These are phyloP conservation scores for Coniochaeta sp. DNA, from an alignment of 2,329 filamentous ascomycete species.

Conservation along the genomic window DNA sequence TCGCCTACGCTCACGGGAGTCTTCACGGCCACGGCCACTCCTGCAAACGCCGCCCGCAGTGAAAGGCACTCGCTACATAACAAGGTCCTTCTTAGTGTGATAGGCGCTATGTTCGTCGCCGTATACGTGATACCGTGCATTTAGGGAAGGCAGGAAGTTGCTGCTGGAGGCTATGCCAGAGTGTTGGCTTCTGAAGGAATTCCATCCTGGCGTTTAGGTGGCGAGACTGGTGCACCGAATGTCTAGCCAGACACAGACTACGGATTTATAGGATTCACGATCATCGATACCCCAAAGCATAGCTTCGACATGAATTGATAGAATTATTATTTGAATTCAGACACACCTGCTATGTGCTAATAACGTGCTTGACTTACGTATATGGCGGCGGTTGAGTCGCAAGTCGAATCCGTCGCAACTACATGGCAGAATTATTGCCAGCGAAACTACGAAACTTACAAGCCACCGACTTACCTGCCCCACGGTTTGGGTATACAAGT, in stretches of 20 bases:
- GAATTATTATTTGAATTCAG: neutral
- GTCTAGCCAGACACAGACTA: neutral
- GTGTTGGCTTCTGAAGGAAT: neutral
- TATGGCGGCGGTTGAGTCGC: no score
- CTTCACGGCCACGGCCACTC: conserved; percentile 22
- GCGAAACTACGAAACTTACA: neutral
- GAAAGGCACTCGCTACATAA: neutral
- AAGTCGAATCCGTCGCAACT: no score
- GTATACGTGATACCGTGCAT: neutral
- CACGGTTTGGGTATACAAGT: neutral
- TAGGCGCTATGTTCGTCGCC: neutral
- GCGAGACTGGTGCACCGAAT: neutral
- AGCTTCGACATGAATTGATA: neutral
- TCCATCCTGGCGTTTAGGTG: neutral
- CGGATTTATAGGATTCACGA: neutral
- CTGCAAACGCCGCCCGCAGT: neutral
- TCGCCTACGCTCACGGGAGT: conserved; percentile 26
- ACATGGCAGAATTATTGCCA: no score
- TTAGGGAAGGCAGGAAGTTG: neutral
- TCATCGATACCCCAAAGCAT: neutral
- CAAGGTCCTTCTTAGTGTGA: neutral
- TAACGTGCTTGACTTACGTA: no score
- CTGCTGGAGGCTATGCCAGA: neutral
- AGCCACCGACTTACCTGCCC: neutral
- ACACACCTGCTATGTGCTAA: neutral